Evolutionary conservation across 768 basidiomycete genomes (phyloP).

Genomic region (Trametes elegans): DNA sequence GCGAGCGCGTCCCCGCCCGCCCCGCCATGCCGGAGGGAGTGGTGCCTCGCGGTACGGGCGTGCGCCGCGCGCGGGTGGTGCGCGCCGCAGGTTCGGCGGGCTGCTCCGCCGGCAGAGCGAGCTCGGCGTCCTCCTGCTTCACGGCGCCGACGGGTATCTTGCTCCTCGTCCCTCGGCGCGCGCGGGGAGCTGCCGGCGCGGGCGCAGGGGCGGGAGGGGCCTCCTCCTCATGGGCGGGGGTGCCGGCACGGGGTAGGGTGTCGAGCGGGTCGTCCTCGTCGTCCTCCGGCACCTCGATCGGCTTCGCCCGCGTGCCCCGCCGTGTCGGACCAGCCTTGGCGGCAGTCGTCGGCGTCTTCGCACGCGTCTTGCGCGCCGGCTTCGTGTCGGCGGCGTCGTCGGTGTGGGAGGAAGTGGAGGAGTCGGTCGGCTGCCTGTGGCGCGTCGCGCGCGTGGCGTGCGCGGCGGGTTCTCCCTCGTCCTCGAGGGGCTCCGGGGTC

Average conservation of each 20-base stretch:
- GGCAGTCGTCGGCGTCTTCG: conserved; percentile 15
- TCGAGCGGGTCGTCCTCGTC: conserved; percentile 24
- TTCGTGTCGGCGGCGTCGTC: conserved; percentile 18
- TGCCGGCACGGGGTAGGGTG: conserved; percentile 11
- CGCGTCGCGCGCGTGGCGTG: conserved; percentile 17
- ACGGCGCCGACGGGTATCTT: conserved; percentile 21
- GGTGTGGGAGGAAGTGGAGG: conserved; percentile 10
- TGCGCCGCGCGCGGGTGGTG: conserved; percentile 12
- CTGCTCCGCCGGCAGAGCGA: not conserved
- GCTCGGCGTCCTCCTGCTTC: conserved; percentile 18
- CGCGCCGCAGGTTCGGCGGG: conserved; percentile 8
- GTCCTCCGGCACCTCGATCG: conserved; percentile 2
- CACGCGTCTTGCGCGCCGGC: conserved; percentile 18
- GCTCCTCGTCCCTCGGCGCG: conserved; percentile 21
- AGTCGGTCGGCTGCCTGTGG: conserved; percentile 23
- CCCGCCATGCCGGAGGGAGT: conserved; percentile 8
- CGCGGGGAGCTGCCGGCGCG: conserved; percentile 20
- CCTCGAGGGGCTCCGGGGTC: conserved; percentile 2
- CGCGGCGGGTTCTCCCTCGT: conserved; percentile 10
- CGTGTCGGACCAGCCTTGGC: not conserved
- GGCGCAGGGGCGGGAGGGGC: conserved; percentile 13
- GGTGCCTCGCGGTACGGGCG: conserved; percentile 9
- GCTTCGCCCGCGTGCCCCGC: conserved; percentile 11
- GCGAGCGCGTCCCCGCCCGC: conserved; percentile 6
- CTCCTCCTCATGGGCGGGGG: not conserved